These are phyloP conservation scores for Cystobasidium onofrii DNA, from an alignment of 768 basidiomycete species.

Conservation along the genomic window DNA sequence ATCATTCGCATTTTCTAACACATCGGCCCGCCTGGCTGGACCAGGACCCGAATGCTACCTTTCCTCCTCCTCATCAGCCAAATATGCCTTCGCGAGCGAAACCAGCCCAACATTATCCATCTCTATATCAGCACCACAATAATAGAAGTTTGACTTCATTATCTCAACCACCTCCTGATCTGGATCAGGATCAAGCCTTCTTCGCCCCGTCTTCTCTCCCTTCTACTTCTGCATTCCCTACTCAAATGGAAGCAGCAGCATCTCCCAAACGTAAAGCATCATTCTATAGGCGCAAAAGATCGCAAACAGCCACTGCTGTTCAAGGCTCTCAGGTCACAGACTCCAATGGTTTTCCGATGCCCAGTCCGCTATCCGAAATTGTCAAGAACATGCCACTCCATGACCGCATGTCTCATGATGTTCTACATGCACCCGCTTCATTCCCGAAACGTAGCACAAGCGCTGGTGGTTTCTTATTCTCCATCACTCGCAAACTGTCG, in stretches of 20 bases:
- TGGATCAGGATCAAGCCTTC: neutral
- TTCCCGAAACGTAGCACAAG: neutral
- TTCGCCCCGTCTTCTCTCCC: neutral
- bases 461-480: neutral
- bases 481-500: neutral
- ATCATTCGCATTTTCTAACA: neutral
- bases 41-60: neutral
- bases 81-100: neutral
- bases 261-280: conserved; percentile 6
- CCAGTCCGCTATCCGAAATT: conserved; percentile 11
- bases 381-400: conserved; percentile 11
- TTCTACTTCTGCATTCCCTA: neutral
- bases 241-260: neutral
- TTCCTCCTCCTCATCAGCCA: neutral
- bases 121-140: neutral
- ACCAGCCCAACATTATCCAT: neutral
- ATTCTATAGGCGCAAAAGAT: conserved; percentile 23
- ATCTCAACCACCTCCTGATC: neutral
- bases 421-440: neutral
- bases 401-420: neutral
- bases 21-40: conserved; percentile 20
- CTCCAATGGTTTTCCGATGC: conserved; percentile 24
- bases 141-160: neutral
- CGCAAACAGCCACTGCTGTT: neutral
- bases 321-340: neutral